These are phyloP conservation scores for Zygoascus hellenicus DNA, from an alignment of 1,139 yeast species.

Conservation along the genomic window DNA sequence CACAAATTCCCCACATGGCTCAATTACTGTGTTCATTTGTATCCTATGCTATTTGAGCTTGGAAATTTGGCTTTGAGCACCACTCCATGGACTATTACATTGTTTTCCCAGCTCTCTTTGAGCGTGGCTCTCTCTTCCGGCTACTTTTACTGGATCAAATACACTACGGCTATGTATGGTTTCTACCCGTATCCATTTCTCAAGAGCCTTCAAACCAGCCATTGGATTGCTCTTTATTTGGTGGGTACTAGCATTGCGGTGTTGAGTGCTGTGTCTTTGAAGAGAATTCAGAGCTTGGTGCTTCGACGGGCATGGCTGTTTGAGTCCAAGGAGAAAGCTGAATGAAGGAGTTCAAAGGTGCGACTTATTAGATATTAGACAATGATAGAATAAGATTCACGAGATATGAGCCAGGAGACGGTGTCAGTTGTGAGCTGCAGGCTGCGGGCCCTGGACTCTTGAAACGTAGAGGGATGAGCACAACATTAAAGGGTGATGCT, in stretches of 20 bases:
- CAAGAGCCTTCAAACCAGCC: slow-evolving; percentile 18
- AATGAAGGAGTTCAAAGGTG: neutral
- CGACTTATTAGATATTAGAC: no score
- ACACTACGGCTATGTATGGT: slow-evolving; percentile 27
- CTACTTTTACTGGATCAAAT: slow-evolving; percentile 34
- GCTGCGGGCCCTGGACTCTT: no score
- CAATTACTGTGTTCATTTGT: slow-evolving; percentile 29
- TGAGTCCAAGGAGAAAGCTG: neutral
- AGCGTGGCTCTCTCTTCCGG: slow-evolving; percentile 22
- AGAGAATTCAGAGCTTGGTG: slow-evolving; percentile 13
- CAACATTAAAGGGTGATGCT: no score
- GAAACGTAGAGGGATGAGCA: no score
- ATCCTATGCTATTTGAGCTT: slow-evolving; percentile 28
- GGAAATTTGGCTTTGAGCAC: slow-evolving; percentile 25
- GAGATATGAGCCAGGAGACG: no score
- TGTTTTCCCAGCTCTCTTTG: slow-evolving; percentile 18
- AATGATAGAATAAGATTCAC: no score
- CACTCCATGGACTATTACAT: slow-evolving; percentile 22
- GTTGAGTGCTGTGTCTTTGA: slow-evolving; percentile 13
- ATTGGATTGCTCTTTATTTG: slow-evolving; percentile 21
- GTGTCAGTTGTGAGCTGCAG: no score
- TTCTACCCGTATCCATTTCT: slow-evolving; percentile 34
- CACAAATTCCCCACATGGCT: slow-evolving; percentile 23
- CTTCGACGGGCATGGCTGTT: neutral
- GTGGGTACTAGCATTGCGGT: slow-evolving; percentile 21